These are phyloP conservation scores for Diddensiella santjacobensis DNA, from an alignment of 805 yeast genomes.

Conservation along the genomic window DNA sequence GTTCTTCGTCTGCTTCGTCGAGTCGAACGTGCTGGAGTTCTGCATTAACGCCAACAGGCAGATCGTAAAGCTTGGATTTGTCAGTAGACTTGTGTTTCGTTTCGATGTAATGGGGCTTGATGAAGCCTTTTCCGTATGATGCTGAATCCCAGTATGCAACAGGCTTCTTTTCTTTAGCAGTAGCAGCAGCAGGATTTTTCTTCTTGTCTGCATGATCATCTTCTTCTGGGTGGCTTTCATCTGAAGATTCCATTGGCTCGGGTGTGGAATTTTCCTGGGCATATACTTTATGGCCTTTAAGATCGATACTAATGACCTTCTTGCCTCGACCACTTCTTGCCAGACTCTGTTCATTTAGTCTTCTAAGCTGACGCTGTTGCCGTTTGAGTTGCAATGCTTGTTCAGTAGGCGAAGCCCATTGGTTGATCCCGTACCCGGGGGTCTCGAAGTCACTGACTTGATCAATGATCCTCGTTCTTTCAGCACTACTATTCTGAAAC, in stretches of 20 bases:
- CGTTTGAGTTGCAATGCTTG: constrained; percentile 81
- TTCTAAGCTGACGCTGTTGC: constrained; percentile 73
- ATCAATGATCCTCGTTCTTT: constrained; percentile 88
- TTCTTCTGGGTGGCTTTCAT: constrained; percentile 21
- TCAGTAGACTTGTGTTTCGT: background rate
- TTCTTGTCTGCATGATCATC: constrained; percentile 11
- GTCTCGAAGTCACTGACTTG: constrained; percentile 85
- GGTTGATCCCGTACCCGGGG: constrained; percentile 49
- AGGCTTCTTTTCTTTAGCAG: constrained; percentile 10
- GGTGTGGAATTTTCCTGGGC: constrained; percentile 18
- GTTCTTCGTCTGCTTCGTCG: constrained; percentile 5
- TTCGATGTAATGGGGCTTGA: constrained; percentile 17
- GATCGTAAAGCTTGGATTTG: constrained; percentile 1
- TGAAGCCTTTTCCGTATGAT: constrained; percentile 19
- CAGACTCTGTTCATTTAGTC: constrained; percentile 54
- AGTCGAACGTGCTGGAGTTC: background rate
- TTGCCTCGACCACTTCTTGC: constrained; percentile 70
- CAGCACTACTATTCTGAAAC: constrained; percentile 83
- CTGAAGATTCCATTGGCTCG: constrained; percentile 3
- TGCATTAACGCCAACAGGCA: background rate
- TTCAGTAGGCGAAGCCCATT: constrained; percentile 84
- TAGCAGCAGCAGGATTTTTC: constrained; percentile 1
- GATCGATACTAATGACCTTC: constrained; percentile 70
- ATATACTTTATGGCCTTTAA: constrained; percentile 72
- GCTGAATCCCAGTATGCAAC: constrained; percentile 18